These are phyloP conservation scores for Blastomyces parvus DNA, from an alignment of 2,329 filamentous ascomycete species.

Conservation along the genomic window DNA sequence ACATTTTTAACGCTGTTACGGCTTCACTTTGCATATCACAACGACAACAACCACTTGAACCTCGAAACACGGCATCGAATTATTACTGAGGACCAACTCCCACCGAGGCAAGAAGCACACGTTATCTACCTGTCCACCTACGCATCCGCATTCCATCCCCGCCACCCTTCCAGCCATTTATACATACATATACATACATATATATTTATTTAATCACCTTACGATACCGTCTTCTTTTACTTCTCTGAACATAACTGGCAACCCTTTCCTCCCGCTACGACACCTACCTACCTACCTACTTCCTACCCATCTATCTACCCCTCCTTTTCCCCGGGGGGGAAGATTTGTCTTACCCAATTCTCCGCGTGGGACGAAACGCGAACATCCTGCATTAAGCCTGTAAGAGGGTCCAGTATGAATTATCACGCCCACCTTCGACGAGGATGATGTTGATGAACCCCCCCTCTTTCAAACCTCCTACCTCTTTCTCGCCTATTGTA, in stretches of 20 bases:
- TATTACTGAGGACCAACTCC: background rate
- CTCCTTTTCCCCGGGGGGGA: background rate
- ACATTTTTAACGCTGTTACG: slow-evolving; percentile 1
- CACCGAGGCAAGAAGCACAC: background rate
- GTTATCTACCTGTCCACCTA: too few species aligned
- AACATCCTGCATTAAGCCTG: too few species aligned
- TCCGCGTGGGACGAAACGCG: too few species aligned
- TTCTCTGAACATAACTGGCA: background rate
- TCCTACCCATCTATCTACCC: background rate
- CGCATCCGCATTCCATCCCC: too few species aligned
- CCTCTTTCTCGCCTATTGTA: too few species aligned
- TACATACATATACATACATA: background rate
- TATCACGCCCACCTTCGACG: too few species aligned
- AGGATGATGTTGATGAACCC: too few species aligned
- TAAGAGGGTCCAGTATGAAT: too few species aligned
- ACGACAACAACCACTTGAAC: background rate
- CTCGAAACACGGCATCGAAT: background rate
- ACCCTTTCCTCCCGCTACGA: background rate
- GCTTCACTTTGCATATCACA: background rate
- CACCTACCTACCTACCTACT: background rate
- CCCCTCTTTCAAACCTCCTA: too few species aligned
- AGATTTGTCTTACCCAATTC: too few species aligned
- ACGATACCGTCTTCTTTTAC: background rate
- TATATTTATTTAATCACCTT: background rate
- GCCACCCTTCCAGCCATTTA: background rate